Evolutionary conservation across 2,329 filamentous ascomycete species (phyloP).

Genomic region (Thermochaetoides dissita): DNA sequence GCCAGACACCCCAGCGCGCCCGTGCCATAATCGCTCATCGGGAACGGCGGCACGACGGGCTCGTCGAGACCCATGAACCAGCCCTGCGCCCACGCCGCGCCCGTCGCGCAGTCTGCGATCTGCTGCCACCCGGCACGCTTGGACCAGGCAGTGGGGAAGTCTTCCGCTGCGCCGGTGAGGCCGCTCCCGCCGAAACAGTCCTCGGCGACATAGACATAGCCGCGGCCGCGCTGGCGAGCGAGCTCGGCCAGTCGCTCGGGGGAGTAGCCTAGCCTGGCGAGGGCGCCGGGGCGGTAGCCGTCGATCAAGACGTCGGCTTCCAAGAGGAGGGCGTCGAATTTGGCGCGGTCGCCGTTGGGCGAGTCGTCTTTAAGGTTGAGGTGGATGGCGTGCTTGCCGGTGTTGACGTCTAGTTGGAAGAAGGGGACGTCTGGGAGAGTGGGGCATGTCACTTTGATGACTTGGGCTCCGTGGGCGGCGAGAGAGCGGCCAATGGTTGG

Average conservation of each 20-base stretch:
- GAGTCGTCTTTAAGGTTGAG: conserved; percentile 42
- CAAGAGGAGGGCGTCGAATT: conserved; percentile 44
- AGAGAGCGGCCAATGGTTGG: conserved; percentile 58
- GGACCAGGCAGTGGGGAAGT: conserved; percentile 33
- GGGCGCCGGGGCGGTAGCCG: conserved; percentile 53
- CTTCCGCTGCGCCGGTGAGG: conserved; percentile 20
- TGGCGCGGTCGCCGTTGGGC: conserved; percentile 29
- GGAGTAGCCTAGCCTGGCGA: conserved; percentile 51
- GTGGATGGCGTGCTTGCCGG: conserved; percentile 53
- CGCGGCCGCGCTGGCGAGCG: conserved; percentile 40
- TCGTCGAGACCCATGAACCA: conserved; percentile 45
- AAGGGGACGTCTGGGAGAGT: conserved; percentile 57
- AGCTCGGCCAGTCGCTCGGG: conserved; percentile 38
- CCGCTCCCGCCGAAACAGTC: conserved; percentile 53
- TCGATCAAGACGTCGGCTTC: conserved; percentile 52
- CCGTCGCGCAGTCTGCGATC: conserved; percentile 52
- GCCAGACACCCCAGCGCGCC: conserved; percentile 59
- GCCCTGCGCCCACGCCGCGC: conserved; percentile 49
- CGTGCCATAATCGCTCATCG: conserved; percentile 54
- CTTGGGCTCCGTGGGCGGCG: conserved; percentile 62
- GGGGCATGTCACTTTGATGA: conserved; percentile 57
- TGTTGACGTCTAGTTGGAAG: conserved; percentile 60
- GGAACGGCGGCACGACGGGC: conserved; percentile 52
- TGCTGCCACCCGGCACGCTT: conserved; percentile 56
- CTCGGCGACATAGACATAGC: conserved; percentile 55